Evolutionary conservation across 139 green algal species (phyloP).

Genomic region (Marvania coccoides): DNA sequence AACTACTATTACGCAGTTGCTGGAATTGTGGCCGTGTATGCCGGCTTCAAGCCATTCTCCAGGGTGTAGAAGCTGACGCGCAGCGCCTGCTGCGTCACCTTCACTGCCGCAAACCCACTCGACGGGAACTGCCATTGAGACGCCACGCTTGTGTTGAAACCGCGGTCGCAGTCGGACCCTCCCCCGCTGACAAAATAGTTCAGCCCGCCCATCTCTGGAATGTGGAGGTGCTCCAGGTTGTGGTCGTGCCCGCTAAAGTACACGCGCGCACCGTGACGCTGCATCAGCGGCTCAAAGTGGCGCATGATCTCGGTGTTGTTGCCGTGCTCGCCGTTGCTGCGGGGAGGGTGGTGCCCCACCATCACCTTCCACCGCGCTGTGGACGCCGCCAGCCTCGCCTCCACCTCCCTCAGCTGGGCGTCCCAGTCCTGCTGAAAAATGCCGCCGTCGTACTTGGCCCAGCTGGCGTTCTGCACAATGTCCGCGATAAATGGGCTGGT

Average conservation of each 20-base stretch:
- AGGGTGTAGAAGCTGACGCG: slow-evolving; percentile 13
- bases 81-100: not conserved
- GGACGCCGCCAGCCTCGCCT: slow-evolving; percentile 9
- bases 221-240: slow-evolving; percentile 50
- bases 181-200: not conserved
- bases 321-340: not conserved
- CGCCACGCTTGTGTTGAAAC: not conserved
- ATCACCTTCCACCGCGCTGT: slow-evolving; percentile 48
- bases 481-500: slow-evolving; percentile 43
- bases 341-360: slow-evolving; percentile 56
- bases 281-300: slow-evolving; percentile 30
- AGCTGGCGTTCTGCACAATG: slow-evolving; percentile 21
- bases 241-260: slow-evolving; percentile 67
- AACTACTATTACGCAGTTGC: too few species aligned
- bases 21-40: not conserved
- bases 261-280: not conserved
- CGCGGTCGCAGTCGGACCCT: slow-evolving; percentile 7
- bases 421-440: slow-evolving; percentile 34
- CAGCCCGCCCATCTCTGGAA: not conserved
- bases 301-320: slow-evolving; percentile 2
- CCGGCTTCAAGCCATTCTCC: not conserved
- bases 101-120: slow-evolving; percentile 5
- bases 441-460: slow-evolving; percentile 38
- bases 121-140: not conserved
- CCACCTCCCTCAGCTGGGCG: slow-evolving; percentile 21